Conservation (phyloP, 2,329 filamentous ascomycete genomes). For the Clathrospora elynae region DNA sequence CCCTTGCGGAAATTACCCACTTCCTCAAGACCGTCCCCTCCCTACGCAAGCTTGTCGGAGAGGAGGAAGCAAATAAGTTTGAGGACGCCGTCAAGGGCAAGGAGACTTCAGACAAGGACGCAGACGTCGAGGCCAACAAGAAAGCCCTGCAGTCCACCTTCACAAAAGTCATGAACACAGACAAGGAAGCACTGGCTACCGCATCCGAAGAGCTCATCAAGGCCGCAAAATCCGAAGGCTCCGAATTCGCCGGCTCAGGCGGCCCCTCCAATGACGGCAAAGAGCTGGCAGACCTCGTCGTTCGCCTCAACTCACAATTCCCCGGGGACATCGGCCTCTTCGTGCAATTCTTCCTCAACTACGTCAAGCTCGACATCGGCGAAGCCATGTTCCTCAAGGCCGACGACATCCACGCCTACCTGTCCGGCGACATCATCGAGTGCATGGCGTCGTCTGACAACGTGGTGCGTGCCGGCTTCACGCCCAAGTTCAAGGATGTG, state of each 20-base stretch:
- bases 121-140: conserved; percentile 66
- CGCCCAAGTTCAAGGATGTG: conserved; percentile 98
- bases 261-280: conserved; percentile 69
- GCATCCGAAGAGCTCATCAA: conserved; percentile 72
- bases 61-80: conserved; percentile 54
- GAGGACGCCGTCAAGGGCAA: conserved; percentile 58
- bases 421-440: conserved; percentile 93
- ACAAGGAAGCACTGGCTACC: conserved; percentile 66
- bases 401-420: conserved; percentile 96
- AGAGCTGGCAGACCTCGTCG: conserved; percentile 76
- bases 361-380: conserved; percentile 81
- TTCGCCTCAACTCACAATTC: conserved; percentile 80
- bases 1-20: conserved; percentile 81
- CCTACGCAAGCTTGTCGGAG: conserved; percentile 55
- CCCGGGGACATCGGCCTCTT: conserved; percentile 88
- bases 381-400: conserved; percentile 96
- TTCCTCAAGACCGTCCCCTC: conserved; percentile 71
- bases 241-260: conserved; percentile 75
- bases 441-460: conserved; percentile 99
- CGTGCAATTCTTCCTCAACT: conserved; percentile 97
- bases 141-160: conserved; percentile 77
- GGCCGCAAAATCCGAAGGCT: conserved; percentile 69
- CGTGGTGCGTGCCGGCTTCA: conserved; percentile 95
- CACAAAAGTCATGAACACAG: conserved; percentile 77
- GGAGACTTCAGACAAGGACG: conserved; percentile 54